Evolutionary conservation across 345 rosid species (phyloP).

Genomic region (Ailanthus altissimus): DNA sequence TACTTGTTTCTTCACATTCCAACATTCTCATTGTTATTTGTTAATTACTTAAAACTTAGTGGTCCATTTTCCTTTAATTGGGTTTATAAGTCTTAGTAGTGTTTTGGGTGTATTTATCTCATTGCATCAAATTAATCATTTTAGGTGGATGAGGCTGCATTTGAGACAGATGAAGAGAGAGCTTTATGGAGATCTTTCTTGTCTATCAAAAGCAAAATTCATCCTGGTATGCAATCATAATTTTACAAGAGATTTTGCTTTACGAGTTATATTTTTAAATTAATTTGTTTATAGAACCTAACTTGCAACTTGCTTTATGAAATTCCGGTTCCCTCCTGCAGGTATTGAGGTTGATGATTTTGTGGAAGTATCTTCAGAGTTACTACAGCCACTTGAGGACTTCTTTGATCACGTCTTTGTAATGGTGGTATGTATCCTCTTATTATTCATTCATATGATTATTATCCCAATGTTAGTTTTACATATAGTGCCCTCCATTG

Average conservation of each 20-base stretch:
- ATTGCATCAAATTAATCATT: neutral
- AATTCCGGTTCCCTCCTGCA: constrained; percentile 29
- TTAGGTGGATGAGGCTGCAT: constrained; percentile 80
- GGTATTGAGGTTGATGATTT: constrained; percentile 75
- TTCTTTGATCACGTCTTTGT: constrained; percentile 89
- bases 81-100: neutral
- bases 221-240: constrained; percentile 47
- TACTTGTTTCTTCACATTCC: neutral
- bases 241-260: neutral
- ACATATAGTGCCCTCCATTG: neutral
- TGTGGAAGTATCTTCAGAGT: constrained; percentile 60
- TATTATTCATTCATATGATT: neutral
- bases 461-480: neutral
- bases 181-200: constrained; percentile 62
- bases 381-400: constrained; percentile 79
- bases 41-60: no score
- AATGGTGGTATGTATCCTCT: constrained; percentile 84
- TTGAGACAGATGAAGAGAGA: constrained; percentile 78
- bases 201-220: constrained; percentile 57
- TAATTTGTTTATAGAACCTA: constrained; percentile 1
- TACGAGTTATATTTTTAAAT: neutral
- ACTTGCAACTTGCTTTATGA: neutral
- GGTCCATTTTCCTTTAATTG: neutral
- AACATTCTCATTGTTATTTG: neutral
- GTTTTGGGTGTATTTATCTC: neutral